A percentile compares a stretch with the other conserved stretches of the same genome.
Conservation (phyloP, 192 early-diverging fungal genomes). For the Neocallimastix lanati region DNA sequence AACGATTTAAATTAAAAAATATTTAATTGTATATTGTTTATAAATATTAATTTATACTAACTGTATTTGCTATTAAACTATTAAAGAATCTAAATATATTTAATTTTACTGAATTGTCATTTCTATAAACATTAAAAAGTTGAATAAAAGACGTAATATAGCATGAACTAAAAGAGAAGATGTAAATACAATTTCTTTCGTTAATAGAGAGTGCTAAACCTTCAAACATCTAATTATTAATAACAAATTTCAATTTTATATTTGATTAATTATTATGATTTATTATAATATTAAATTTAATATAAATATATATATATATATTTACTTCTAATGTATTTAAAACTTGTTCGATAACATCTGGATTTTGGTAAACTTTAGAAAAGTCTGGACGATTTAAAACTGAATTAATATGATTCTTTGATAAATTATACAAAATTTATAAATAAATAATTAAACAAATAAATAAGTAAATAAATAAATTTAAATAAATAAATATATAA, state of each 20-base stretch:
- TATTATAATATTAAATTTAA: no score
- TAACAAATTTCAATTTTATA: no score
- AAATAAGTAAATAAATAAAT: no score
- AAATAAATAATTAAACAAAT: no score
- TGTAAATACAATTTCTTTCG: slow-evolving; percentile 32
- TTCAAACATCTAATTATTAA: slow-evolving; percentile 46
- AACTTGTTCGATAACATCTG: slow-evolving; percentile 30
- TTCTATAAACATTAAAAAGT: slow-evolving; percentile 46
- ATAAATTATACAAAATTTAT: no score
- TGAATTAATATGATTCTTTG: slow-evolving; percentile 25
- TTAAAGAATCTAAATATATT: slow-evolving; percentile 35
- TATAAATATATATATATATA: no score
- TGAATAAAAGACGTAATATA: slow-evolving; percentile 43
- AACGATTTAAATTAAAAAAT: no score
- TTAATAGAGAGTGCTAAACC: slow-evolving; percentile 49
- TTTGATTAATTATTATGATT: no score
- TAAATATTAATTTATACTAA: background rate
- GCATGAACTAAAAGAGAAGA: slow-evolving; percentile 29
- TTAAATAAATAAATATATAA: no score
- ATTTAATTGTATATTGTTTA: no score
- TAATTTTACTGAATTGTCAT: slow-evolving; percentile 40
- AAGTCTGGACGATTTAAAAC: slow-evolving; percentile 43
- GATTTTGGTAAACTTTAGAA: slow-evolving; percentile 26
- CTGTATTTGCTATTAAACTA: background rate
- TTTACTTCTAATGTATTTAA: slow-evolving; percentile 47